Evolutionary conservation across 495 filamentous ascomycete genomes (phyloP).

Genomic region (Gamarada debralockiae): DNA sequence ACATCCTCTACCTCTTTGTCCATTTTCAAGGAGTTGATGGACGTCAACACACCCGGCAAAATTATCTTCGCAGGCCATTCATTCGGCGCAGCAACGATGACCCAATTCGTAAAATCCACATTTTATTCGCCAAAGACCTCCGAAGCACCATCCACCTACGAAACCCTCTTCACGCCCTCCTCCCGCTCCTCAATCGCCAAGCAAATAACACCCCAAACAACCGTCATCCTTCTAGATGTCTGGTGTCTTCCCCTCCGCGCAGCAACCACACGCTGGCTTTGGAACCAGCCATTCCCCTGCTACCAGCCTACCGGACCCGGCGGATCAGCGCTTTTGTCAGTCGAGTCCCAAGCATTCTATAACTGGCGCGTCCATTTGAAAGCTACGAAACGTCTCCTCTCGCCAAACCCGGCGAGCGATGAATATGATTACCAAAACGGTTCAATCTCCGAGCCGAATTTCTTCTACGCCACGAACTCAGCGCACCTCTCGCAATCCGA

Average conservation of each 20-base stretch:
- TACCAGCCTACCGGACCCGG: conserved; percentile 46
- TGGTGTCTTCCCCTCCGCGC: conserved; percentile 68
- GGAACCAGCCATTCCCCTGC: conserved; percentile 61
- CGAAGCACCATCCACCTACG: conserved; percentile 22
- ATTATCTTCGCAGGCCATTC: conserved; percentile 71
- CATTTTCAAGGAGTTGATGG: conserved; percentile 49
- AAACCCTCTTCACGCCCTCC: conserved; percentile 46
- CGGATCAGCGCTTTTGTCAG: conserved; percentile 49
- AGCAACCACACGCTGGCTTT: conserved; percentile 49
- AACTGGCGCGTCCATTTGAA: conserved; percentile 65
- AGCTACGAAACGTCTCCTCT: conserved; percentile 53
- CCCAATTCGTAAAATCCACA: conserved; percentile 69
- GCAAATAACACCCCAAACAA: conserved; percentile 60
- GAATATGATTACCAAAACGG: conserved; percentile 21
- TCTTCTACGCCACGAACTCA: conserved; percentile 59
- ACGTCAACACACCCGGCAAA: conserved; percentile 64
- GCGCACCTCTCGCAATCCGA: conserved; percentile 74
- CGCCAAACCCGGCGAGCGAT: conserved; percentile 38
- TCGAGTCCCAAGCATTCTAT: conserved; percentile 67
- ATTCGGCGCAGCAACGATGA: conserved; percentile 66
- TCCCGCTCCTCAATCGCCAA: conserved; percentile 40
- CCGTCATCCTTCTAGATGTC: conserved; percentile 64
- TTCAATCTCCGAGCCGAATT: conserved; percentile 32
- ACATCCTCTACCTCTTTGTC: conserved; percentile 41
- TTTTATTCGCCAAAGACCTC: conserved; percentile 44